Percentiles rank a stretch among this genome's conserved stretches.
These are phyloP conservation scores for Spizellomyces sp. DNA, from an alignment of 192 early-diverging fungal genomes.

Conservation along the genomic window DNA sequence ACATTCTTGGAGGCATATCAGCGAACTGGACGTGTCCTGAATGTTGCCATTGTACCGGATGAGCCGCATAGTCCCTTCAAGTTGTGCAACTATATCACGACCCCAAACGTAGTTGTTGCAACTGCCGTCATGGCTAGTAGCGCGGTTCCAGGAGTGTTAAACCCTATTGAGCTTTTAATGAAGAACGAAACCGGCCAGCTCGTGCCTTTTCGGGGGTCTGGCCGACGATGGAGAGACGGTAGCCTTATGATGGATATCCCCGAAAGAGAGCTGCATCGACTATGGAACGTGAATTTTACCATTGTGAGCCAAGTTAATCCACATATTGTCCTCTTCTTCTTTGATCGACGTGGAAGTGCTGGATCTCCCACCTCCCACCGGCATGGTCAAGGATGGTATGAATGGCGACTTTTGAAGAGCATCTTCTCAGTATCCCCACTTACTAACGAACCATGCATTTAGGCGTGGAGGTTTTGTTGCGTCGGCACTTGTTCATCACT, in stretches of 20 bases:
- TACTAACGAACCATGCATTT: neutral
- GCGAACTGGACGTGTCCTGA: conserved; percentile 83
- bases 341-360: conserved; percentile 72
- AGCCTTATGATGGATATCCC: conserved; percentile 77
- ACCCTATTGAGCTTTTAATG: conserved; percentile 78
- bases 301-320: conserved; percentile 88
- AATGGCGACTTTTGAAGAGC: conserved; percentile 48
- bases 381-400: conserved; percentile 68
- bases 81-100: conserved; percentile 84
- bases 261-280: conserved; percentile 68
- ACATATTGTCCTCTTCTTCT: conserved; percentile 86
- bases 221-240: conserved; percentile 82
- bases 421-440: conserved; percentile 61
- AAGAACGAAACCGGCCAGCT: conserved; percentile 65
- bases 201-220: conserved; percentile 74
- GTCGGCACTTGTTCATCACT: conserved; percentile 73
- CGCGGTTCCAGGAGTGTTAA: conserved; percentile 82
- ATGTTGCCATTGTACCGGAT: conserved; percentile 77
- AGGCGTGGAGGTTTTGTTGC: conserved; percentile 87
- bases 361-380: conserved; percentile 75
- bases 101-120: conserved; percentile 78
- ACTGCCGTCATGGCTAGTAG: conserved; percentile 86
- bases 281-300: conserved; percentile 85
- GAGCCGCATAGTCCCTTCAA: conserved; percentile 77
- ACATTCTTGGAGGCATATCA: conserved; percentile 93